Evolutionary conservation across 257 asterid species (phyloP).

Genomic region (Forsythia viridissima): DNA sequence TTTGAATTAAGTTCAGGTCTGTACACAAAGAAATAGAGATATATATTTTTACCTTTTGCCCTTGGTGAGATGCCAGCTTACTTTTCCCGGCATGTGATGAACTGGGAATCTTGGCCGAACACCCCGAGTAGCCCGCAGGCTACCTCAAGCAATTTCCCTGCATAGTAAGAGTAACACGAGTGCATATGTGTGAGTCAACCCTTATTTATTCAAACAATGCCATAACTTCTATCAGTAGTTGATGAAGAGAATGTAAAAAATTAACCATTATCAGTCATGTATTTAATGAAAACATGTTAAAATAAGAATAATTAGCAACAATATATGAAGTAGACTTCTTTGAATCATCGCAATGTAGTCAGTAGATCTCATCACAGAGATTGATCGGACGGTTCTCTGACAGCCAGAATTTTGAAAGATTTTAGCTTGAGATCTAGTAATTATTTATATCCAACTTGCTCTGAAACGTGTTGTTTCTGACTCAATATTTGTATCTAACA

Average conservation of each 20-base stretch:
- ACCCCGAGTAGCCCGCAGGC: conserved; percentile 31
- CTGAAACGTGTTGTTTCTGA: not conserved
- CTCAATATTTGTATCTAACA: conserved; percentile 11
- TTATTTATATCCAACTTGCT: not conserved
- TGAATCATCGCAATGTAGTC: not conserved
- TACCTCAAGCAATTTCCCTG: conserved; percentile 38
- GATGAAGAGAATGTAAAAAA: not conserved
- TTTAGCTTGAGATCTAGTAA: conserved; percentile 6
- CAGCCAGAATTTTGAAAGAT: conserved; percentile 6
- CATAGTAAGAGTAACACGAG: not conserved
- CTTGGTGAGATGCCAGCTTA: not conserved
- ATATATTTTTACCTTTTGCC: not conserved
- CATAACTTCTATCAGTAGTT: not conserved
- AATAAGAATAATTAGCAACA: not conserved
- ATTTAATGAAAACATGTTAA: not conserved
- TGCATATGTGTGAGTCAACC: not conserved
- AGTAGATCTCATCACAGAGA: too few species aligned
- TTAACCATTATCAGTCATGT: not conserved
- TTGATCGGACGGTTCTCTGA: not conserved
- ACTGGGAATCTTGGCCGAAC: conserved; percentile 30
- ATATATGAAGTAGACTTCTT: not conserved
- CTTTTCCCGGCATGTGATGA: conserved; percentile 19
- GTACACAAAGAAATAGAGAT: not conserved
- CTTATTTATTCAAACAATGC: not conserved
- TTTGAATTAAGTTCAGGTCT: not conserved